Conservation (phyloP, 768 basidiomycete genomes). For the Rossbeevera mucosa region DNA sequence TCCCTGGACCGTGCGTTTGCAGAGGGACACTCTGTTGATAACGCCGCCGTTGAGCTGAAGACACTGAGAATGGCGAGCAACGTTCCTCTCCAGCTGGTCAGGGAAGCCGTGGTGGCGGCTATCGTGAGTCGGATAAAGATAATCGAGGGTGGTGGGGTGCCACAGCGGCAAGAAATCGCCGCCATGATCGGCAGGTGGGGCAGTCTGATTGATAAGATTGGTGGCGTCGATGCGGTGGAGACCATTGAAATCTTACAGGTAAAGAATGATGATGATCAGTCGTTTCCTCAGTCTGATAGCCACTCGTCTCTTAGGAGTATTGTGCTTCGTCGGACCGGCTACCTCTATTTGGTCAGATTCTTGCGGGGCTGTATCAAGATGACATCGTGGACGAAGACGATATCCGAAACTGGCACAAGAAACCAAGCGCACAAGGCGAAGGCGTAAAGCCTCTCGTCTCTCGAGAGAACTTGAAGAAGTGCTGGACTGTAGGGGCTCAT, state of each 20-base stretch:
- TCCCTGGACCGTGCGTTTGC: constrained; percentile 90
- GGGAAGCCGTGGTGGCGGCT: constrained; percentile 83
- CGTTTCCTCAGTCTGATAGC: not conserved
- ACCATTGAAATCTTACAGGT: constrained; percentile 79
- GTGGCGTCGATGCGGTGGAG: constrained; percentile 78
- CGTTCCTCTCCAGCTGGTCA: constrained; percentile 78
- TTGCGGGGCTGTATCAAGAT: constrained; percentile 84
- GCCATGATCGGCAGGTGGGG: constrained; percentile 77
- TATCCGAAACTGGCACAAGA: constrained; percentile 80
- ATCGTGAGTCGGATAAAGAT: constrained; percentile 71
- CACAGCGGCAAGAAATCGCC: constrained; percentile 63
- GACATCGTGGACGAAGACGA: constrained; percentile 91
- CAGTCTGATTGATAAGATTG: constrained; percentile 70
- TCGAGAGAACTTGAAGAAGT: constrained; percentile 57
- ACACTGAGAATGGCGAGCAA: constrained; percentile 97
- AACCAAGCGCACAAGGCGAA: constrained; percentile 50
- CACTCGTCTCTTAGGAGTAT: constrained; percentile 44
- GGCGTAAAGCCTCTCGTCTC: constrained; percentile 37
- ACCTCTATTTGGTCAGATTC: constrained; percentile 76
- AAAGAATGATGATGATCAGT: not conserved
- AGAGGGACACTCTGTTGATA: constrained; percentile 88
- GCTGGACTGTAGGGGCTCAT: constrained; percentile 64
- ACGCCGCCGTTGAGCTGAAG: constrained; percentile 91
- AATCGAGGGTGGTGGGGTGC: constrained; percentile 48
- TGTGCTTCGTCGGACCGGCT: constrained; percentile 61